These are phyloP conservation scores for Carex sylvatica DNA, from an alignment of 202 grass and related monocot species.

Conservation along the genomic window DNA sequence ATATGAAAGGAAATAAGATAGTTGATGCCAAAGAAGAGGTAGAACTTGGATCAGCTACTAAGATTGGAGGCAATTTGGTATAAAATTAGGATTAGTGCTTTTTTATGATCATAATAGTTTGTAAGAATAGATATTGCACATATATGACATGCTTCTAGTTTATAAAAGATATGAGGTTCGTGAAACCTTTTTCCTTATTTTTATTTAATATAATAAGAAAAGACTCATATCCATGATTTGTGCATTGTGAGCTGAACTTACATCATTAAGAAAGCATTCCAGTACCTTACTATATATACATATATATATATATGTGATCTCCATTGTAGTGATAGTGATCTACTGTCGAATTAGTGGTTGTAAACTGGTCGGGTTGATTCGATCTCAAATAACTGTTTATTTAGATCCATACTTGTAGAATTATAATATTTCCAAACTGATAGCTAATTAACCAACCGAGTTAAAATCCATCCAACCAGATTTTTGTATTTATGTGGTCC, in stretches of 20 bases:
- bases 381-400: no score
- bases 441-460: no score
- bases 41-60: constrained; percentile 25
- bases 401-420: no score
- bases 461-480: no score
- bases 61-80: constrained; percentile 31
- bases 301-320: background rate
- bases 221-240: background rate
- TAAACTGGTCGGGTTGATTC: no score
- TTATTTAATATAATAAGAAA: background rate
- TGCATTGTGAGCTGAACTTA: background rate
- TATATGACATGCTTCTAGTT: background rate
- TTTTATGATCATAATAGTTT: background rate
- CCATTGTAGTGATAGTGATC: background rate
- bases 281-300: background rate
- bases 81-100: constrained; percentile 21
- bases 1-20: constrained; percentile 22
- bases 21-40: constrained; percentile 26
- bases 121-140: constrained; percentile 5
- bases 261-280: background rate
- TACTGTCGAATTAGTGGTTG: no score
- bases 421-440: no score
- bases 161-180: background rate
- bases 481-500: no score
- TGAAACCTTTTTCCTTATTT: background rate